Evolutionary conservation across 306 rosid genomes (phyloP).

Genomic region (Gastrolobium villosum): DNA sequence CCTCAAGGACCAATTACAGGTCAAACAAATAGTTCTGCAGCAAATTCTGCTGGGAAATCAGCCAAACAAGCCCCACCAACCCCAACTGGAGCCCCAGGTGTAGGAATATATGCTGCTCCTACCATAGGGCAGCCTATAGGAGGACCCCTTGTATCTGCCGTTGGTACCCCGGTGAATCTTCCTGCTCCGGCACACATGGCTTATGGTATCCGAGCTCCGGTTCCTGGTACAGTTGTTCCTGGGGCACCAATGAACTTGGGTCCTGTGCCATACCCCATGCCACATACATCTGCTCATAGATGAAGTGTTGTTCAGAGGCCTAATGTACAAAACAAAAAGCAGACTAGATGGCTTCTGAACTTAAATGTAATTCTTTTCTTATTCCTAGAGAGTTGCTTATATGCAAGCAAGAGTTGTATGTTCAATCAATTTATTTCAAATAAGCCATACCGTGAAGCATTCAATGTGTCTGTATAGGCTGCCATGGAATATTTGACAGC

Average conservation of each 20-base stretch:
- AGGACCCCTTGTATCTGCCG: constrained; percentile 80
- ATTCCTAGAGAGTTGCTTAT: constrained; percentile 35
- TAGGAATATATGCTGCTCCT: constrained; percentile 70
- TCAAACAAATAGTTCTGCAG: constrained; percentile 66
- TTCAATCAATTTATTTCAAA: constrained; percentile 41
- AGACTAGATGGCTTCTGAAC: constrained; percentile 54
- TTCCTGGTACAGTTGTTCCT: constrained; percentile 65
- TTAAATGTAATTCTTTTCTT: constrained; percentile 49
- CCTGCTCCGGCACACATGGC: constrained; percentile 65
- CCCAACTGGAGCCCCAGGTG: constrained; percentile 56
- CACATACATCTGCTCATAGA: constrained; percentile 70
- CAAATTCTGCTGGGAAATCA: constrained; percentile 61
- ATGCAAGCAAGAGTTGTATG: constrained; percentile 45
- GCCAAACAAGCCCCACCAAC: constrained; percentile 64
- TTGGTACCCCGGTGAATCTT: constrained; percentile 81
- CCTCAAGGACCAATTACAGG: constrained; percentile 81
- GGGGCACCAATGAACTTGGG: constrained; percentile 77
- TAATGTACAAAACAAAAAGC: constrained; percentile 55
- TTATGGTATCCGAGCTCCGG: constrained; percentile 67
- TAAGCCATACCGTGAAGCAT: constrained; percentile 37
- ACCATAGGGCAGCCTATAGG: constrained; percentile 82
- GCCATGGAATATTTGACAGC: constrained; percentile 36
- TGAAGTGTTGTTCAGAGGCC: constrained; percentile 54
- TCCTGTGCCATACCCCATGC: constrained; percentile 72
- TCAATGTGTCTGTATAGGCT: constrained; percentile 45